A percentile compares a stretch with the other conserved stretches of the same genome.
Evolutionary conservation across 2,329 filamentous ascomycete genomes (phyloP).

Genomic region (Aureobasidium sp.): DNA sequence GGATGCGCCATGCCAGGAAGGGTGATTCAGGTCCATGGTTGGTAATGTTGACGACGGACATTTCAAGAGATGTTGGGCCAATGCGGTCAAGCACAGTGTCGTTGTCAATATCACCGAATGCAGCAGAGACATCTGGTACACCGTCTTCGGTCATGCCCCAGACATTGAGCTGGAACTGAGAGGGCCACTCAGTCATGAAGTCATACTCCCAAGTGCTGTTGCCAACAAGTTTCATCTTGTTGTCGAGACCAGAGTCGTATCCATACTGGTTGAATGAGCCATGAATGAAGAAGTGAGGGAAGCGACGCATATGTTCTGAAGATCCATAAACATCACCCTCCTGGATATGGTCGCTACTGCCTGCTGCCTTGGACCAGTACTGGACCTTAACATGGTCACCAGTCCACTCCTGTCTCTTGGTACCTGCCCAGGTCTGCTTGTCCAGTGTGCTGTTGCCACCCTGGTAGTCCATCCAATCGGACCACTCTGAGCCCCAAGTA

Average conservation of each 20-base stretch:
- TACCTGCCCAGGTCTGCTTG: slow-evolving; percentile 50
- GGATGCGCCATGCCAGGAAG: slow-evolving; percentile 47
- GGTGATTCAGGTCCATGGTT: slow-evolving; percentile 43
- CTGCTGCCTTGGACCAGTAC: slow-evolving; percentile 52
- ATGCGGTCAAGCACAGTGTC: slow-evolving; percentile 54
- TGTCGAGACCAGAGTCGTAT: slow-evolving; percentile 52
- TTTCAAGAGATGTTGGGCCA: slow-evolving; percentile 48
- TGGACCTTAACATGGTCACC: slow-evolving; percentile 56
- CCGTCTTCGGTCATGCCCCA: slow-evolving; percentile 60
- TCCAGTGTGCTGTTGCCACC: slow-evolving; percentile 43
- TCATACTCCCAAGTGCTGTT: slow-evolving; percentile 49
- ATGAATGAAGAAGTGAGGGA: slow-evolving; percentile 55
- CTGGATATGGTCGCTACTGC: slow-evolving; percentile 53
- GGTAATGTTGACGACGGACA: slow-evolving; percentile 52
- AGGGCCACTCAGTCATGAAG: slow-evolving; percentile 57
- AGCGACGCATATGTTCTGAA: slow-evolving; percentile 37
- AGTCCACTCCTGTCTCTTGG: slow-evolving; percentile 46
- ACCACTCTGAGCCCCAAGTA: slow-evolving; percentile 53
- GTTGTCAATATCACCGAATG: slow-evolving; percentile 54
- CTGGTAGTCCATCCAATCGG: slow-evolving; percentile 48
- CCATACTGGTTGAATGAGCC: slow-evolving; percentile 57
- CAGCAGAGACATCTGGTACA: slow-evolving; percentile 50
- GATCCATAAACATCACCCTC: slow-evolving; percentile 46
- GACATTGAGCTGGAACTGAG: slow-evolving; percentile 52
- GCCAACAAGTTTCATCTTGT: slow-evolving; percentile 41